phyloP scores from a whole-genome alignment of 176 grass and related monocot species.

The Aegilops bicornis region DNA sequence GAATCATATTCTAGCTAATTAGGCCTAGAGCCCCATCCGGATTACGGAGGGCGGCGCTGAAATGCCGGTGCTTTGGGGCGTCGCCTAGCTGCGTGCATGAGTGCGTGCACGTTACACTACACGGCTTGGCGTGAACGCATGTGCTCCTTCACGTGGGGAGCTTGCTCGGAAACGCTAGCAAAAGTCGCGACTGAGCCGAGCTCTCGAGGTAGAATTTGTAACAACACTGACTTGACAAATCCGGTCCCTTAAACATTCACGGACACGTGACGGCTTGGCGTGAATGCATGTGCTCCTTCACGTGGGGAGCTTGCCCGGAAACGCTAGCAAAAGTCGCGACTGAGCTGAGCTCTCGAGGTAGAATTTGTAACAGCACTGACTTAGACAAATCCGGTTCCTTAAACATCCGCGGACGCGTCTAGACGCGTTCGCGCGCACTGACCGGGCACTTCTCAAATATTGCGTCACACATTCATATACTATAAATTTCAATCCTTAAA shows the following conservation, averaged over 20 bases:
- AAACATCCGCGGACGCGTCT: no score
- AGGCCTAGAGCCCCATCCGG: neutral
- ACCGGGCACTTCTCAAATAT: no score
- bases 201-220: no score
- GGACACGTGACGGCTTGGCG: neutral
- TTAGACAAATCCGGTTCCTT: no score
- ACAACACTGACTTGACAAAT: no score
- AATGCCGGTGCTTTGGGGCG: neutral
- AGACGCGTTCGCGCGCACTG: no score
- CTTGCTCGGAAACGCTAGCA: neutral
- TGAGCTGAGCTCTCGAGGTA: no score
- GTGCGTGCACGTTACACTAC: neutral
- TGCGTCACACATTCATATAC: no score
- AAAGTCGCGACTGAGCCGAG: no score
- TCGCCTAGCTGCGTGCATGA: neutral
- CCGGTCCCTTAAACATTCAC: no score
- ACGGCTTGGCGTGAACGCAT: neutral
- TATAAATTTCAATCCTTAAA: no score
- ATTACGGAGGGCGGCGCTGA: neutral
- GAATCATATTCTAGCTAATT: slow-evolving; percentile 5
- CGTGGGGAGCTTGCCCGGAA: neutral
- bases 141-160: slow-evolving; percentile 10
- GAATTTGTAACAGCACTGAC: no score
- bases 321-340: neutral
- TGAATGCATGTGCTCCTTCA: neutral